Base-by-base conservation (phyloP, 768 basidiomycete species). In the Calocybe indica region DNA sequence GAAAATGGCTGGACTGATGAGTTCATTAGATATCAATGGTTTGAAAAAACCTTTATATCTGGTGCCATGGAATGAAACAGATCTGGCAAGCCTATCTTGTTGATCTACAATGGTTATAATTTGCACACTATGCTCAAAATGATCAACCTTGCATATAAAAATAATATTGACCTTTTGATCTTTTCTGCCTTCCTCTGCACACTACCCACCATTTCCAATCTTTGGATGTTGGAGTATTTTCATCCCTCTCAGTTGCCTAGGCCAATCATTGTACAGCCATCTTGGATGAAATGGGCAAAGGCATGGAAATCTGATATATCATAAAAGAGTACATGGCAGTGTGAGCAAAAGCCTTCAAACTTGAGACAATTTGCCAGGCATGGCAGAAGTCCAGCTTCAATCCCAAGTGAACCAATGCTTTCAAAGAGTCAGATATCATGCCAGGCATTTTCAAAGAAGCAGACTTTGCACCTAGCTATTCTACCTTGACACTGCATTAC, bases 1-100 rank as follows among this genome's bases (percentile, higher is more conserved):
- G 58, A 55, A n/a, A 71, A 68, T 41, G 69, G 72, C 8, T 73
- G 72, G 72, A 72, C 65, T 7, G 66, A 69, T 49, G 49, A 67
- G 6, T 62, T 69, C 10, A 52, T 69, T 7, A 65, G 67, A 30
- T n/a, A 36, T 1, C 47, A 64, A n/a, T 76, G 75, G 74, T 68
- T 76, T 34, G 36, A 60, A 41, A 46, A 59, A n/a, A 64, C 63
- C 36, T 73, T 71, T 48, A 54, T 65, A 1, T 64, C 62, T 5
- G 33, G 38, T 9, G 63, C 58, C 5, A 41, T 38, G 12, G 53
- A 42, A 37, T 43, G 40, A 15, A 57, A 58, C 22, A 48, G 37
- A 5, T 43, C 52, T 12, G 48, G 40, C 36, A 53, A 54, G 0
- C 63, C 59, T 11, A 57, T 52, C 0, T 55, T 70, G 6, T 54